phyloP scores from a whole-genome alignment of 2,329 filamentous ascomycete species.

The Xylaria sp. region DNA sequence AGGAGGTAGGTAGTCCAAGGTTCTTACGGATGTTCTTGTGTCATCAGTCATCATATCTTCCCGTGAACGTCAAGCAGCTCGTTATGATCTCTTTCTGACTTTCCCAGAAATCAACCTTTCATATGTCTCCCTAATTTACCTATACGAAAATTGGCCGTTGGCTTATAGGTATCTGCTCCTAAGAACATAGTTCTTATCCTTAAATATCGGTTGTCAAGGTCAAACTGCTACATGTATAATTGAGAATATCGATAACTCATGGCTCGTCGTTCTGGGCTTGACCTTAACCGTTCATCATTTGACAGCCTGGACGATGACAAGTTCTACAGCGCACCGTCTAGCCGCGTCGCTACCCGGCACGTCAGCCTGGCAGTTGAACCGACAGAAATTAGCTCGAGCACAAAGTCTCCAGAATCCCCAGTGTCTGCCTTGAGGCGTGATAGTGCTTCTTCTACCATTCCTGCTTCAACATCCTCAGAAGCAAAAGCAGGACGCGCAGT shows the following conservation, averaged over 20 bases:
- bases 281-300: constrained; percentile 13
- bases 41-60: too few relatives aligned
- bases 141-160: background rate
- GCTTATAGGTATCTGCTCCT: constrained; percentile 13
- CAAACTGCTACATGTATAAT: constrained; percentile 1
- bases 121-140: background rate
- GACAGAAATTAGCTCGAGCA: constrained; percentile 5
- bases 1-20: too few relatives aligned
- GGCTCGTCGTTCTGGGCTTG: constrained; percentile 5
- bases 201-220: background rate
- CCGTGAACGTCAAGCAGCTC: too few relatives aligned
- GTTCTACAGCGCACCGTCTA: constrained; percentile 33
- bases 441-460: background rate
- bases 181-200: constrained; percentile 12
- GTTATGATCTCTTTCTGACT: too few relatives aligned
- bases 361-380: constrained; percentile 20
- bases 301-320: constrained; percentile 28
- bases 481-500: background rate
- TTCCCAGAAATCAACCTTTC: too few relatives aligned
- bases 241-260: constrained; percentile 8
- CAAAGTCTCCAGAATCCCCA: constrained; percentile 18
- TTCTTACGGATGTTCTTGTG: too few relatives aligned
- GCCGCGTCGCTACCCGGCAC: constrained; percentile 25
- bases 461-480: constrained; percentile 3
- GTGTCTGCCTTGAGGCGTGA: constrained; percentile 9